phyloP scores from a whole-genome alignment of 495 filamentous ascomycete genomes.

The Penicillium arizonense region DNA sequence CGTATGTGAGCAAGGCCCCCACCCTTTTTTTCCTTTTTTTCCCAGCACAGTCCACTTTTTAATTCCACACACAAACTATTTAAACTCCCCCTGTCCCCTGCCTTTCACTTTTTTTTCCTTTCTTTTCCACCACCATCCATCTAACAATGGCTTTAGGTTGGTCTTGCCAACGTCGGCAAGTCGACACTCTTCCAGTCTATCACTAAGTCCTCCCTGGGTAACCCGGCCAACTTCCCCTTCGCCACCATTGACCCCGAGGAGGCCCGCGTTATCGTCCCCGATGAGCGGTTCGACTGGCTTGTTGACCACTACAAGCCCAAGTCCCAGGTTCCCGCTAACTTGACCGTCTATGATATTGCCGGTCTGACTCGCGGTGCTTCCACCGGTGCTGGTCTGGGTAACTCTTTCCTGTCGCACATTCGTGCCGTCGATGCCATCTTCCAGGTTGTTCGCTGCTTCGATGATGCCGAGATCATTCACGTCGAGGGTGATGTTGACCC shows the following conservation, averaged over 20 bases:
- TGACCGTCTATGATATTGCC: conserved; percentile 99
- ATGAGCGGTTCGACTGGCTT: conserved; percentile 94
- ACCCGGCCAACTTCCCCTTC: conserved; percentile 99
- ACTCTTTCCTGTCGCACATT: conserved; percentile 98
- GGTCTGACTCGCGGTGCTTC: conserved; percentile 95
- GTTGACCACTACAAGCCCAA: conserved; percentile 96
- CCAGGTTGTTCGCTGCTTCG: conserved; percentile 98
- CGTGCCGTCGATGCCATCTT: conserved; percentile 99
- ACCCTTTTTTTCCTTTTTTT: conserved; percentile 34
- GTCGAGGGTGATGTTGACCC: conserved; percentile 98
- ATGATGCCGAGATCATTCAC: conserved; percentile 99
- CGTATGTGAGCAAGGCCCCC: conserved; percentile 67
- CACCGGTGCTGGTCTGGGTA: conserved; percentile 95
- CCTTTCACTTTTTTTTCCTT: conserved; percentile 14
- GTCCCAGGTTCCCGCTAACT: conserved; percentile 90
- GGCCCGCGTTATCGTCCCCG: conserved; percentile 95
- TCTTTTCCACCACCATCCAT: conserved; percentile 13
- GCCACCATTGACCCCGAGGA: conserved; percentile 99
- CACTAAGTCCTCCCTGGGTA: conserved; percentile 95
- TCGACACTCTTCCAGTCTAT: conserved; percentile 99
- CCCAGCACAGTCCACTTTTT: conserved; percentile 38
- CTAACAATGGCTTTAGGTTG: conserved; percentile 63
- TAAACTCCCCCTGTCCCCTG: conserved; percentile 25
- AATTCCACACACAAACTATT: conserved; percentile 31
- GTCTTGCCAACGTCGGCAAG: conserved; percentile 98